These are phyloP conservation scores for Neopestalotiopsis sp. DNA, from an alignment of 2,329 filamentous ascomycete species.

Conservation along the genomic window DNA sequence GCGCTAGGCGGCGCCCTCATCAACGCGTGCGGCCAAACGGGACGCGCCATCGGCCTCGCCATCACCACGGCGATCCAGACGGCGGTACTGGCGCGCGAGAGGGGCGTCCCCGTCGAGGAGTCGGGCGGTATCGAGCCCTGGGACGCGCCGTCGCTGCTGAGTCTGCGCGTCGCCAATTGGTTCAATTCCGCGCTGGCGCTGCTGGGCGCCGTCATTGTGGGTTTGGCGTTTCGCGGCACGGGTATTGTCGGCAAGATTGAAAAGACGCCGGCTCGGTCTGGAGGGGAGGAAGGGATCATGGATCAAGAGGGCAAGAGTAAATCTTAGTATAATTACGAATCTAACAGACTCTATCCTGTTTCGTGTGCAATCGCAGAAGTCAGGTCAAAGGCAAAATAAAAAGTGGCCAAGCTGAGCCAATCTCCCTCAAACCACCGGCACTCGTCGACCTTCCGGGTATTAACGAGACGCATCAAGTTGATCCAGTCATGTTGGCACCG, in stretches of 20 bases:
- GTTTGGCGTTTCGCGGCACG: constrained; percentile 55
- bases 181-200: constrained; percentile 56
- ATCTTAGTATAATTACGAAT: not conserved
- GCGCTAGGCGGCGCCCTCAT: constrained; percentile 72
- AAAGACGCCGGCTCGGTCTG: constrained; percentile 17
- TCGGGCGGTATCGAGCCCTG: constrained; percentile 47
- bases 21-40: constrained; percentile 70
- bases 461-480: not conserved
- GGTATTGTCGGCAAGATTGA: constrained; percentile 56
- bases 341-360: too few relatives aligned
- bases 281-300: constrained; percentile 26
- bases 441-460: not conserved
- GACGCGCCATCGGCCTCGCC: constrained; percentile 69
- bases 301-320: constrained; percentile 19
- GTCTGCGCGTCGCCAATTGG: constrained; percentile 57
- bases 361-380: too few relatives aligned
- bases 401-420: not conserved
- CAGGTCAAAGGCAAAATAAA: too few relatives aligned
- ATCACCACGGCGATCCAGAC: constrained; percentile 70
- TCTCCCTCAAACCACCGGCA: constrained; percentile 4
- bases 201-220: constrained; percentile 48
- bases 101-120: constrained; percentile 48
- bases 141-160: constrained; percentile 53
- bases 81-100: constrained; percentile 59
- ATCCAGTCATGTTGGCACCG: not conserved